Evolutionary conservation across 805 yeast genomes (phyloP).

Genomic region (Metschnikowia koreensis): DNA sequence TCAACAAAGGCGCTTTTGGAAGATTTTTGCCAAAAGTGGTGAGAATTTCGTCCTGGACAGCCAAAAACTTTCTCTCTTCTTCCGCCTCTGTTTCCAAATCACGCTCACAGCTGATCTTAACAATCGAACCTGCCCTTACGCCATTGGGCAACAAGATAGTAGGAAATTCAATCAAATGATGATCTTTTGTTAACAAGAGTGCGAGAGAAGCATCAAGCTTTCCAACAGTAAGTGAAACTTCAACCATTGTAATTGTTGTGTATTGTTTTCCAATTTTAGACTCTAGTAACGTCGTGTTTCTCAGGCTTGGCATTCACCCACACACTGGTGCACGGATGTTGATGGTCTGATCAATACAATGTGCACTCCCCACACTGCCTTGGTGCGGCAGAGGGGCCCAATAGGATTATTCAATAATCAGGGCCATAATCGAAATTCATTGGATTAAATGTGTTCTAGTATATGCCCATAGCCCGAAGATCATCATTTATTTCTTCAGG

Average conservation of each 20-base stretch:
- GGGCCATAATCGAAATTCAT: too few relatives aligned
- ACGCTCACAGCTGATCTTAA: conserved; percentile 79
- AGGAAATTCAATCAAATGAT: conserved; percentile 95
- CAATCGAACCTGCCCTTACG: conserved; percentile 88
- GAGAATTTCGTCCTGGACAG: conserved; percentile 71
- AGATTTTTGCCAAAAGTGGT: conserved; percentile 67
- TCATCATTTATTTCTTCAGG: conserved; percentile 77
- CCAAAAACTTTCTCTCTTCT: conserved; percentile 58
- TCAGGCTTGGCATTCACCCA: background rate
- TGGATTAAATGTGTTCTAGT: background rate
- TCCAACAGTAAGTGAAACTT: conserved; percentile 91
- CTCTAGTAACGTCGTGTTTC: too few relatives aligned
- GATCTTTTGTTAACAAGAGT: conserved; percentile 82
- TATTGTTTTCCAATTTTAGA: too few relatives aligned
- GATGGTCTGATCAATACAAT: background rate
- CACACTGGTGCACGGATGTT: conserved; percentile 10
- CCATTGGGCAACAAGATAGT: conserved; percentile 87
- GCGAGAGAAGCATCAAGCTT: conserved; percentile 95
- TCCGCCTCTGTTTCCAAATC: conserved; percentile 63
- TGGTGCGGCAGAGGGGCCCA: too few relatives aligned
- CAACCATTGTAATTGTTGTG: conserved; percentile 78
- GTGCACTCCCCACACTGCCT: too few relatives aligned
- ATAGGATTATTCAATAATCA: too few relatives aligned
- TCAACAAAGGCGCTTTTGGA: conserved; percentile 71
- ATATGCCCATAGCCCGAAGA: conserved; percentile 59